A percentile compares a stretch with the other conserved stretches of the same genome.
Evolutionary conservation across 1,139 yeast species (phyloP).

Genomic region (Zygosaccharomyces sapae): DNA sequence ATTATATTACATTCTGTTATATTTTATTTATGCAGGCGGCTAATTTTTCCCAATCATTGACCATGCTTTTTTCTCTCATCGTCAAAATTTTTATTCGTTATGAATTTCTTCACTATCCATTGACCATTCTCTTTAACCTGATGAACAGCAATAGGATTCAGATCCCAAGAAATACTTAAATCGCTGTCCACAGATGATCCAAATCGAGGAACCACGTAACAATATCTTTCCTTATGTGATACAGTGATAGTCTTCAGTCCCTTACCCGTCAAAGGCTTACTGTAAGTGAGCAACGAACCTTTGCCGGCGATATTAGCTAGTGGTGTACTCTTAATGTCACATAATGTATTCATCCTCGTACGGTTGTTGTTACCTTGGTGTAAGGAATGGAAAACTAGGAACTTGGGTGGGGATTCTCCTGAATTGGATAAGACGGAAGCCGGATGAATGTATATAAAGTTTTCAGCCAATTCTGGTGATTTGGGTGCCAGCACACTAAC

Average conservation of each 20-base stretch:
- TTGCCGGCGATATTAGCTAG: constrained; percentile 71
- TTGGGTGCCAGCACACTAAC: constrained; percentile 59
- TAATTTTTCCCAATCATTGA: not conserved
- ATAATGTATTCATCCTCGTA: constrained; percentile 70
- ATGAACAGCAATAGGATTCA: constrained; percentile 75
- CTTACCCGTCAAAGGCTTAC: constrained; percentile 79
- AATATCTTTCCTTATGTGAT: constrained; percentile 64
- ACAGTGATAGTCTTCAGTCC: constrained; percentile 79
- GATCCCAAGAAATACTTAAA: constrained; percentile 80
- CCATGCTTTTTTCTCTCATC: not conserved
- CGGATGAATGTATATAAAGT: constrained; percentile 72
- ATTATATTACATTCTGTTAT: not conserved
- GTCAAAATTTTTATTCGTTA: constrained; percentile 26
- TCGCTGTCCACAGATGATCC: constrained; percentile 85
- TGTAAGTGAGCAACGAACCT: constrained; percentile 71
- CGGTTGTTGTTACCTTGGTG: constrained; percentile 45
- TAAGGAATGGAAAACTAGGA: constrained; percentile 64
- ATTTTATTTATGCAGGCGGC: not conserved
- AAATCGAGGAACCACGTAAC: constrained; percentile 86
- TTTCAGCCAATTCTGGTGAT: constrained; percentile 43
- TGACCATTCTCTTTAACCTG: constrained; percentile 59
- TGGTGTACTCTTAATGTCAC: constrained; percentile 71
- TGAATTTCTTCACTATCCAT: constrained; percentile 46
- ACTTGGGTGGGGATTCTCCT: constrained; percentile 64
- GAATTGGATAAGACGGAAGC: constrained; percentile 54